phyloP scores from a whole-genome alignment of 306 rosid genomes.

The Trifolium dubium region DNA sequence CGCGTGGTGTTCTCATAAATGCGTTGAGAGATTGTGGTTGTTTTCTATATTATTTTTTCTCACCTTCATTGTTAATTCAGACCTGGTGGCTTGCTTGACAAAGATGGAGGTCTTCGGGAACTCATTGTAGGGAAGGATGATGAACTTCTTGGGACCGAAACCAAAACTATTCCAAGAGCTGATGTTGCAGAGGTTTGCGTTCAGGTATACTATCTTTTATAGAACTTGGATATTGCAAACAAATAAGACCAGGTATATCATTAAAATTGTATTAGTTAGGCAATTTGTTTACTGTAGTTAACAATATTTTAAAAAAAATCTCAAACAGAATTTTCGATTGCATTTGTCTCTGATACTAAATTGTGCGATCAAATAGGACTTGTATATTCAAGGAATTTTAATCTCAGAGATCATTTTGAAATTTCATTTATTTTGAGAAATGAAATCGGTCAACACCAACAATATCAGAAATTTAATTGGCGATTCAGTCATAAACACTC shows the following conservation, averaged over 20 bases:
- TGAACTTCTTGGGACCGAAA: conserved; percentile 84
- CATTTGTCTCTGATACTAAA: neutral
- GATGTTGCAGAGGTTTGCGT: conserved; percentile 94
- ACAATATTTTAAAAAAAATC: neutral
- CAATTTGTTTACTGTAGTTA: neutral
- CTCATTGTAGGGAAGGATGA: conserved; percentile 86
- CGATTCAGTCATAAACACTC: too few species aligned
- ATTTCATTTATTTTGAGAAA: too few species aligned
- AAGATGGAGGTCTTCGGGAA: conserved; percentile 84
- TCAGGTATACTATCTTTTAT: conserved; percentile 62
- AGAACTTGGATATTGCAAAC: neutral
- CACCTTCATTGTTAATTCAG: conserved; percentile 48
- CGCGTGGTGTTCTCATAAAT: neutral
- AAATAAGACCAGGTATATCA: neutral
- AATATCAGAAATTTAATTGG: neutral
- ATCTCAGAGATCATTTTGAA: neutral
- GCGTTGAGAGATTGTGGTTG: neutral
- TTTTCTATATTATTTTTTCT: conserved; percentile 15
- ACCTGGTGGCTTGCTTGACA: conserved; percentile 95
- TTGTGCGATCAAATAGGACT: neutral
- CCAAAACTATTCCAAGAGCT: conserved; percentile 77
- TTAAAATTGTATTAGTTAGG: neutral
- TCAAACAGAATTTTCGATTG: too few species aligned
- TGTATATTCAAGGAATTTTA: neutral
- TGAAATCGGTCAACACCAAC: neutral